These are phyloP conservation scores for Colletotrichum filicis DNA, from an alignment of 2,329 filamentous ascomycete species.

Conservation along the genomic window DNA sequence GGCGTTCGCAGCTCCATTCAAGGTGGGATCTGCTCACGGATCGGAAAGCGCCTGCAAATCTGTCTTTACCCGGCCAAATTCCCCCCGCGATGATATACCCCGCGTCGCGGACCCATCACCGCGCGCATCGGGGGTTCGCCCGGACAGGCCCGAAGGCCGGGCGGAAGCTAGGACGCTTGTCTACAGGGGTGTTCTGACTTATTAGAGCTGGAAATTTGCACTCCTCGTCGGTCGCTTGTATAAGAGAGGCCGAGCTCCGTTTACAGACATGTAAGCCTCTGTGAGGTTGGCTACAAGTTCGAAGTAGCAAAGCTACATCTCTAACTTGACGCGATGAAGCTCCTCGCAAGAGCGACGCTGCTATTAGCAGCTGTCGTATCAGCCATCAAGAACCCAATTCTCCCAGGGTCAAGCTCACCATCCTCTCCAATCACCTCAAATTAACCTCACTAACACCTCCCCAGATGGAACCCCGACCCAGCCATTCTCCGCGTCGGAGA, in stretches of 20 bases:
- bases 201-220: too few species aligned
- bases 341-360: neutral
- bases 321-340: slow-evolving; percentile 5
- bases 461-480: slow-evolving; percentile 30
- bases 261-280: neutral
- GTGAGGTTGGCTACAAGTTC: neutral
- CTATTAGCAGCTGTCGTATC: slow-evolving; percentile 18
- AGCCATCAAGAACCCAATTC: slow-evolving; percentile 29
- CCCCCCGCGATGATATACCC: slow-evolving; percentile 12
- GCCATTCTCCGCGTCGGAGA: slow-evolving; percentile 24
- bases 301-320: too few species aligned
- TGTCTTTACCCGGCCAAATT: slow-evolving; percentile 16
- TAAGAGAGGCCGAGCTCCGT: neutral
- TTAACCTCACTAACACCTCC: neutral
- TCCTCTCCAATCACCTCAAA: neutral
- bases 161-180: neutral
- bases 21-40: neutral
- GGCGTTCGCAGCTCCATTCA: neutral
- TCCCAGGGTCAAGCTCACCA: slow-evolving; percentile 6
- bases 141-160: neutral
- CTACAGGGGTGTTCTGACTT: too few species aligned
- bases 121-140: slow-evolving; percentile 3
- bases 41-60: neutral
- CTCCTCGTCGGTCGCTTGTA: neutral
- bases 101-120: neutral